A percentile compares a stretch with the other conserved stretches of the same genome.
Evolutionary conservation across 2,329 filamentous ascomycete genomes (phyloP).

Genomic region (Polytolypa hystricis): DNA sequence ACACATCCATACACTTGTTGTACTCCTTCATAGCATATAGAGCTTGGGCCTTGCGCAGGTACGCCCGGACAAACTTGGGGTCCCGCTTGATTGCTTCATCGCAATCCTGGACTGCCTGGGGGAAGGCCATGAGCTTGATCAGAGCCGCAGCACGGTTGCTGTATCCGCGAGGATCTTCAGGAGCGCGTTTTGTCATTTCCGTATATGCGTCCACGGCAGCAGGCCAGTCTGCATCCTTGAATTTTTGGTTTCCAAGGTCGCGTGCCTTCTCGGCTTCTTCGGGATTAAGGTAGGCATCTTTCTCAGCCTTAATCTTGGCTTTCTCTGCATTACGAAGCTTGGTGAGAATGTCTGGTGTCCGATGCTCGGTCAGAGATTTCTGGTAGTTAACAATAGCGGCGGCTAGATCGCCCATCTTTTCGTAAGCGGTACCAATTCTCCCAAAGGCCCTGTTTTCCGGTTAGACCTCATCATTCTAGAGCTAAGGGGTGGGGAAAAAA

Average conservation of each 20-base stretch:
- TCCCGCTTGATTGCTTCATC: conserved; percentile 85
- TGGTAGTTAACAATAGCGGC: conserved; percentile 84
- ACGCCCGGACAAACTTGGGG: conserved; percentile 84
- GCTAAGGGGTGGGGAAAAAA: neutral
- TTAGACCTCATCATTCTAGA: conserved; percentile 7
- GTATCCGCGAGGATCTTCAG: conserved; percentile 86
- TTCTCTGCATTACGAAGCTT: conserved; percentile 91
- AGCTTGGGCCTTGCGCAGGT: conserved; percentile 91
- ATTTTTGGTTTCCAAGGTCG: conserved; percentile 88
- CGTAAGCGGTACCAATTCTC: conserved; percentile 85
- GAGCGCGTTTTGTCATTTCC: conserved; percentile 94
- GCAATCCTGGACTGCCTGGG: conserved; percentile 85
- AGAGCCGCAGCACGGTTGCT: conserved; percentile 95
- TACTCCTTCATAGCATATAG: conserved; percentile 98
- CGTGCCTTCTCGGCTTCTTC: conserved; percentile 90
- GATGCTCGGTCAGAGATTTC: conserved; percentile 89
- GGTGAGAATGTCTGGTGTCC: conserved; percentile 81
- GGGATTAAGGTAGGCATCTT: conserved; percentile 74
- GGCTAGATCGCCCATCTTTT: conserved; percentile 71
- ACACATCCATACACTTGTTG: conserved; percentile 84
- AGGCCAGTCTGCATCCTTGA: conserved; percentile 94
- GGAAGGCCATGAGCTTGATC: conserved; percentile 93
- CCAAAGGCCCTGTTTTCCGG: conserved; percentile 57
- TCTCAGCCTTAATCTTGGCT: conserved; percentile 64
- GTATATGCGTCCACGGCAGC: conserved; percentile 86